Evolutionary conservation across 352 stramenopile species (phyloP).

Genomic region (Globisporangium mamillatum): DNA sequence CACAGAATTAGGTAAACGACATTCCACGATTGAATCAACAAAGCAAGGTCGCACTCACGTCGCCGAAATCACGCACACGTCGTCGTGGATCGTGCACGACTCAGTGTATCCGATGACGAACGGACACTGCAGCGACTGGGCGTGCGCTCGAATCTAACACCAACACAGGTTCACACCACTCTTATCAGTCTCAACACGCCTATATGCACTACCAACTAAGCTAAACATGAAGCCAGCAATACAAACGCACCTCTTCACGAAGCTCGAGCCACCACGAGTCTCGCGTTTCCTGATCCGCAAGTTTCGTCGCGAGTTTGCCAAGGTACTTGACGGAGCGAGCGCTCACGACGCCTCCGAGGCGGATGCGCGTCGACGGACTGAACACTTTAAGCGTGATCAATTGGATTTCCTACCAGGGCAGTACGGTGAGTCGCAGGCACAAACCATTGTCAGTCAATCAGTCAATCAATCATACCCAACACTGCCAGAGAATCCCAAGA

Average conservation of each 20-base stretch:
- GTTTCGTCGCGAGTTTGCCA: conserved; percentile 91
- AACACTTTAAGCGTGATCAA: conserved; percentile 95
- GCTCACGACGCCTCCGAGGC: conserved; percentile 83
- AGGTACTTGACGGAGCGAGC: conserved; percentile 89
- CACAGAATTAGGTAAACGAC: not conserved
- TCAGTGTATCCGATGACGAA: conserved; percentile 97
- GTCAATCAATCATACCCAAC: not conserved
- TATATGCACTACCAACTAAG: not conserved
- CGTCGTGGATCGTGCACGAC: conserved; percentile 96
- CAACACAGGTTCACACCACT: not conserved
- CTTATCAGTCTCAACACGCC: not conserved
- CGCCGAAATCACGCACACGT: conserved; percentile 96
- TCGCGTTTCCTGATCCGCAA: conserved; percentile 96
- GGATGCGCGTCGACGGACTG: conserved; percentile 68
- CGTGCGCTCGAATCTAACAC: conserved; percentile 91
- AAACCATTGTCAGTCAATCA: not conserved
- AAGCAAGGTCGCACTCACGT: conserved; percentile 53
- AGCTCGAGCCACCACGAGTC: conserved; percentile 98
- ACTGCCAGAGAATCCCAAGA: not conserved
- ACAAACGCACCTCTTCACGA: conserved; percentile 85
- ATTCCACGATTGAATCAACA: not conserved
- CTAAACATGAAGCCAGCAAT: not conserved
- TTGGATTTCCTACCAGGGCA: conserved; percentile 84
- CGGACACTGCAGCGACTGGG: conserved; percentile 93
- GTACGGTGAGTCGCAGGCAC: not conserved